Base-by-base conservation (phyloP, 2,329 filamentous ascomycete genomes). In the Calonectria pauciramosa region DNA sequence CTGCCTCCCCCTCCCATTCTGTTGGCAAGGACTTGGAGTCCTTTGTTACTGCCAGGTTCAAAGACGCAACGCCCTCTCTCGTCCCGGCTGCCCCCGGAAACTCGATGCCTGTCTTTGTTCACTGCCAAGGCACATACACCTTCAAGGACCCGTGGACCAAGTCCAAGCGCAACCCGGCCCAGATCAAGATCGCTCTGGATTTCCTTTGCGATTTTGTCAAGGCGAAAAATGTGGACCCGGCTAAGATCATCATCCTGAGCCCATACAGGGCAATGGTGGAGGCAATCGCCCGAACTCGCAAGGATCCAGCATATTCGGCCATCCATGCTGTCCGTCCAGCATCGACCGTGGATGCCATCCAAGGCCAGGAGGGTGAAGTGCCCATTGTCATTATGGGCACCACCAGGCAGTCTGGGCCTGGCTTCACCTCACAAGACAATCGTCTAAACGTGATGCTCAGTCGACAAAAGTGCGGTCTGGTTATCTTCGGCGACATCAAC, bases 1-100 rank as follows among this genome's bases (percentile, higher is more conserved):
- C 34, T 51, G 88, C 86, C 73, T 90, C 87, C 78, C 92, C 88
- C 80, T 89, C 90, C 34, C 16, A 93, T 77, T 0, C 90, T 89
- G 13, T 88, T 87, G 11, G 89, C 89, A 18, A 84, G 75, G 4
- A 91, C 83, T 14, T 82, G 71, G 4, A 80, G 34, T 36, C 44
- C 0, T 78, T 71, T 34, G 34, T 34, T 34, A 9, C 34, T 34
- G 18, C 74, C 2, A 28, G 16, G 9, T n/a, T 1, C 2, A 74
- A 41, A 30, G 77, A 9, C 34, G 6, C 34, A 34, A 34, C 34
- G 68, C 34, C 71, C 59, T 8, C 38, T 26, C 1, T 16, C 70
- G 6, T 68, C 0, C 26, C 75, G 0, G 70, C 75, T 0, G 7
- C 28, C 2, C 74, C 67, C 20, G 76, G 41, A 0, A 66, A 78